Percentiles rank a stretch among this genome's conserved stretches.
phyloP scores from a whole-genome alignment of 352 stramenopile genomes.

The Stramenopiles sp. region DNA sequence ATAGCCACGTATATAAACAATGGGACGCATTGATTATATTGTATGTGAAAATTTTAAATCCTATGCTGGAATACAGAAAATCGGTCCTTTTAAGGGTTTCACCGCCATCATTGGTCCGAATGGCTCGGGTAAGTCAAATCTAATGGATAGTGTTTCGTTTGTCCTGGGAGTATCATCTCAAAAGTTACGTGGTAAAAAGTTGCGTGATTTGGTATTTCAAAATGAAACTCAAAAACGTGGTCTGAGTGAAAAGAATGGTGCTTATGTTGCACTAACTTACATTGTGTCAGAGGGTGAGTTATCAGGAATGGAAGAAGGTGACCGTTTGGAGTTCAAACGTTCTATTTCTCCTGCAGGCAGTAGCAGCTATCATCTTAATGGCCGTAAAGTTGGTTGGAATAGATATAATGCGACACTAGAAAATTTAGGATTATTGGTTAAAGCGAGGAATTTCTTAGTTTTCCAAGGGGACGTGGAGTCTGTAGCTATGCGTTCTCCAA shows the following conservation, averaged over 20 bases:
- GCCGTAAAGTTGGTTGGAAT: slow-evolving; percentile 27
- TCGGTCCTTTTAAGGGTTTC: slow-evolving; percentile 88
- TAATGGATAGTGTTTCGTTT: slow-evolving; percentile 88
- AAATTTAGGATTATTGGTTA: slow-evolving; percentile 81
- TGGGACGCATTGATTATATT: slow-evolving; percentile 55
- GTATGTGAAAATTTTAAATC: slow-evolving; percentile 98
- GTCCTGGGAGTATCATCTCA: slow-evolving; percentile 77
- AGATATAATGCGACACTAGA: slow-evolving; percentile 63
- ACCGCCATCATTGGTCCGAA: slow-evolving; percentile 89
- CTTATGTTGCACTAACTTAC: slow-evolving; percentile 74
- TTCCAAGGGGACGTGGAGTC: slow-evolving; percentile 93
- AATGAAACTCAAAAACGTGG: slow-evolving; percentile 10
- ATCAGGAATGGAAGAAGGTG: slow-evolving; percentile 15
- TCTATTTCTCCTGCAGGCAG: slow-evolving; percentile 51
- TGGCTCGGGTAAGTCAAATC: slow-evolving; percentile 42
- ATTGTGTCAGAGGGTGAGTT: slow-evolving; percentile 28
- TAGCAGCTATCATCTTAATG: slow-evolving; percentile 32
- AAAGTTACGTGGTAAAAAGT: slow-evolving; percentile 66
- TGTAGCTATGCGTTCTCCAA: slow-evolving; percentile 65
- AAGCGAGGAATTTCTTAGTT: slow-evolving; percentile 95
- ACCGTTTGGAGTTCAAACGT: slow-evolving; percentile 56
- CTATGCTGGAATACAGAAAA: slow-evolving; percentile 55
- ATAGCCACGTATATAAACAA: no score
- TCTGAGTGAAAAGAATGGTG: slow-evolving; percentile 13
- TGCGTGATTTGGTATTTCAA: slow-evolving; percentile 80